Evolutionary conservation across 1,139 yeast species (phyloP), one percentile per base, ranked within the genome.

Genomic region (Pichia sp.): DNA sequence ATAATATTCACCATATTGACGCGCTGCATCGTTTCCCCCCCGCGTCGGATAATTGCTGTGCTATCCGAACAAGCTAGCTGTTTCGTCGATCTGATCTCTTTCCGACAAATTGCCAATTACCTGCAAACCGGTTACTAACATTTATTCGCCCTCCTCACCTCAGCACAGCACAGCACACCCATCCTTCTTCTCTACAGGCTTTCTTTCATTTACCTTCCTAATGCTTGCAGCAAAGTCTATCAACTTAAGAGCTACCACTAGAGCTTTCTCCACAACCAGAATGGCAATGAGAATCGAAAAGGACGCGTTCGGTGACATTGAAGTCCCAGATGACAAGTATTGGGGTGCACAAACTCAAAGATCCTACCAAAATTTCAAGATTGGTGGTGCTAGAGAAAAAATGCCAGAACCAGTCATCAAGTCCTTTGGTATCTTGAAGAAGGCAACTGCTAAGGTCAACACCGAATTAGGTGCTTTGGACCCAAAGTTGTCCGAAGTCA

Each of bases 321-420:
- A 84, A 56, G 97, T 88, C 35, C 94, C 87, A 41, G 66, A 74
- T 43, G 72, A 82, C 56, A 79, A 77, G 59, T 88, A 88, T 69
- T 88, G 95, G 85, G 97, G 98, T 44, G 97, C 98, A 29, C 98
- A 91, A 67, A 91, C 98, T 42, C 96, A 93, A 62, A 76, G 94
- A 63, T 81, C 97, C 12, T 72, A 78, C 53, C 83, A 80, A 64
- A 91, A 91, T 72, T 91, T 91, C 70, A 84, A 87, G 62, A 91
- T 91, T 55, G 98, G 98, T 48, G 97, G 96, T 39, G 69, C 72
- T 21, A 77, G 88, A 47, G 97, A 93, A 56, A 73, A 74, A 46
- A 81, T 91, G 80, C 98, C 98, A 34, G 77, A 76, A 50, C 96
- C 98, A 24, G 71, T 91, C 42, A 80, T 91, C 51, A 74, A 72